phyloP scores from a whole-genome alignment of 163 green algal species.

The Chlamydomonas reinhardtii region DNA sequence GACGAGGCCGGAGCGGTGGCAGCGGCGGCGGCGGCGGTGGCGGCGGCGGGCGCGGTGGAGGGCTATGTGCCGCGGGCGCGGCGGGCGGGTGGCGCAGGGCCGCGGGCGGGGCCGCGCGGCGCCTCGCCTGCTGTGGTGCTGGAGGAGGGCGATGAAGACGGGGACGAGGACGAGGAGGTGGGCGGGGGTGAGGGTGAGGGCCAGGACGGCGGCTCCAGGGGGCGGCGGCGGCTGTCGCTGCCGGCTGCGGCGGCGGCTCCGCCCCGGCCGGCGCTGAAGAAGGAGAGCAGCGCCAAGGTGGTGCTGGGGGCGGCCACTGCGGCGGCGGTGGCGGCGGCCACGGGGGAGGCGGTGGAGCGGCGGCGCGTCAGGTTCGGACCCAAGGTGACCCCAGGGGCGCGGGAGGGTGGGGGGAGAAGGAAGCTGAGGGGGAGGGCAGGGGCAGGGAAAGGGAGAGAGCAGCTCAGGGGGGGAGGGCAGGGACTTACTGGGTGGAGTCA shows the following conservation, averaged over 20 bases:
- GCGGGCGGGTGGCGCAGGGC: neutral
- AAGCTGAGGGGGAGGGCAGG: too few relatives aligned
- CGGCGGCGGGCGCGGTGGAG: slow-evolving; percentile 19
- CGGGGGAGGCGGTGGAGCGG: neutral
- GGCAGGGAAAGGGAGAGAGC: too few relatives aligned
- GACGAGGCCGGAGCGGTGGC: neutral
- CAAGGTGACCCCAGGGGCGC: too few relatives aligned
- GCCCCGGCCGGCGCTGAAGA: neutral
- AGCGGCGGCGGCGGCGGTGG: neutral
- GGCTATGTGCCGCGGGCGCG: slow-evolving; percentile 7
- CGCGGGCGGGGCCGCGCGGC: neutral
- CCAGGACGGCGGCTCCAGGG: too few relatives aligned
- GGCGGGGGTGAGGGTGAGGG: too few relatives aligned
- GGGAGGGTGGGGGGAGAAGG: neutral
- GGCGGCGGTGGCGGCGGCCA: neutral
- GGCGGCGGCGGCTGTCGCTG: neutral
- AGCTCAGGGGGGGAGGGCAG: too few relatives aligned
- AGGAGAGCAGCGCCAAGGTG: neutral
- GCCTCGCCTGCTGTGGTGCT: too few relatives aligned
- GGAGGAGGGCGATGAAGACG: neutral
- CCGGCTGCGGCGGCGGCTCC: too few relatives aligned
- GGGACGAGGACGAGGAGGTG: neutral
- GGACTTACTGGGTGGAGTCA: too few relatives aligned
- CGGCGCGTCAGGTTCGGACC: slow-evolving; percentile 21
- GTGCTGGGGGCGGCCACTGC: neutral